Evolutionary conservation across 2,329 filamentous ascomycete genomes (phyloP).

Genomic region (Neopestalotiopsis rosae): DNA sequence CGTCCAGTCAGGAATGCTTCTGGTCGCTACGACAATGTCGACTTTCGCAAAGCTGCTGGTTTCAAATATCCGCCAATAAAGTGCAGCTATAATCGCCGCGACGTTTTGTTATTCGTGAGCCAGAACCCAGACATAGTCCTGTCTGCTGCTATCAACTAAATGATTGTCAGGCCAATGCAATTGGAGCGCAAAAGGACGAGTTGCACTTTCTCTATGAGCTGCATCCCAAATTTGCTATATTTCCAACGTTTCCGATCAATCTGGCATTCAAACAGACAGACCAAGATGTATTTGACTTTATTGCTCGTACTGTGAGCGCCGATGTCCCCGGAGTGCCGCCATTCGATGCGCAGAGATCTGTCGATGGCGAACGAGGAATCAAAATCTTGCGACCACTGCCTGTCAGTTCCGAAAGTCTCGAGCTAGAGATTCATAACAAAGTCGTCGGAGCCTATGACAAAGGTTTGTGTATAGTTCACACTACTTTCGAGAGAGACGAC

Average conservation of each 20-base stretch:
- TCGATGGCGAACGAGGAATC: slow-evolving; percentile 48
- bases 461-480: slow-evolving; percentile 24
- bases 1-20: slow-evolving; percentile 41
- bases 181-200: slow-evolving; percentile 43
- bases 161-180: slow-evolving; percentile 41
- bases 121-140: not conserved
- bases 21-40: slow-evolving; percentile 47
- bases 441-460: slow-evolving; percentile 53
- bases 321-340: slow-evolving; percentile 44
- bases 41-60: slow-evolving; percentile 44
- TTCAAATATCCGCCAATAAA: slow-evolving; percentile 37
- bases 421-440: slow-evolving; percentile 39
- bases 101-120: slow-evolving; percentile 46
- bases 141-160: not conserved
- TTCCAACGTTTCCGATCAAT: slow-evolving; percentile 54
- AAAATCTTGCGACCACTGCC: slow-evolving; percentile 44
- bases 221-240: slow-evolving; percentile 47
- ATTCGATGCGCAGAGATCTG: slow-evolving; percentile 45
- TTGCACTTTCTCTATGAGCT: slow-evolving; percentile 50
- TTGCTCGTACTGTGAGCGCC: slow-evolving; percentile 36
- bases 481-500: not conserved
- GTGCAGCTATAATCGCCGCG: slow-evolving; percentile 42
- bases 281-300: slow-evolving; percentile 36
- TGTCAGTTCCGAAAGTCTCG: slow-evolving; percentile 33
- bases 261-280: slow-evolving; percentile 50